A percentile compares a stretch with the other conserved stretches of the same genome.
Conservation (phyloP, 257 asterid genomes). For the Datura wrightii region DNA sequence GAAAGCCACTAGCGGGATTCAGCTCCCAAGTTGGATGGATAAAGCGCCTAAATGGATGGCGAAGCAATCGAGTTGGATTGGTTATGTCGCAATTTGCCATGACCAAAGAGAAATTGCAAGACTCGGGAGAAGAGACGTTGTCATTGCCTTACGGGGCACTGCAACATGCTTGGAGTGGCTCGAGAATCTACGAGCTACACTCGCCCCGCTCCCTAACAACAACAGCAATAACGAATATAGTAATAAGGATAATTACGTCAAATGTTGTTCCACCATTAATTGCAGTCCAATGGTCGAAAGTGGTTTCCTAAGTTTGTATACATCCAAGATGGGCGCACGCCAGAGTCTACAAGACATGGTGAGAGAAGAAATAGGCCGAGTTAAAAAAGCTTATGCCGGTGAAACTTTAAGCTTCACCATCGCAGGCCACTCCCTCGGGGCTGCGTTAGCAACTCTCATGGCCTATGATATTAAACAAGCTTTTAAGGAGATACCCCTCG, state of each 20-base stretch:
- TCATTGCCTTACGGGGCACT: constrained; percentile 87
- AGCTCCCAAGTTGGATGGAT: constrained; percentile 66
- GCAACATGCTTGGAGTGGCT: constrained; percentile 86
- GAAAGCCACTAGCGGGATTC: constrained; percentile 68
- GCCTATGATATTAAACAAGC: constrained; percentile 76
- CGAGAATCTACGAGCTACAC: constrained; percentile 76
- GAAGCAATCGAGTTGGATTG: constrained; percentile 77
- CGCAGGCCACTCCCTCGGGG: constrained; percentile 97
- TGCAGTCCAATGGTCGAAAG: constrained; percentile 80
- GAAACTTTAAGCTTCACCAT: constrained; percentile 78
- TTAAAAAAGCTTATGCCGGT: constrained; percentile 51
- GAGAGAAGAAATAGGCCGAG: constrained; percentile 56
- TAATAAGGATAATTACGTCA: neutral
- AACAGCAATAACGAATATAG: neutral
- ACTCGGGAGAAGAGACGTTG: constrained; percentile 89
- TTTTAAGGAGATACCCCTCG: constrained; percentile 55
- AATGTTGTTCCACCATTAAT: neutral
- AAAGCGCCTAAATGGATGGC: constrained; percentile 62
- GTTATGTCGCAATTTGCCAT: constrained; percentile 77
- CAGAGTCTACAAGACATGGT: constrained; percentile 62
- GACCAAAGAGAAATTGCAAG: constrained; percentile 64
- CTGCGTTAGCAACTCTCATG: constrained; percentile 86
- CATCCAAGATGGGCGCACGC: constrained; percentile 50
- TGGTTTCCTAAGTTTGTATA: constrained; percentile 84
- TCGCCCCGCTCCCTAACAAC: constrained; percentile 52